Evolutionary conservation across 352 stramenopile genomes (phyloP), one percentile per base, ranked within the genome.

Genomic region (Phytophthora syringae): DNA sequence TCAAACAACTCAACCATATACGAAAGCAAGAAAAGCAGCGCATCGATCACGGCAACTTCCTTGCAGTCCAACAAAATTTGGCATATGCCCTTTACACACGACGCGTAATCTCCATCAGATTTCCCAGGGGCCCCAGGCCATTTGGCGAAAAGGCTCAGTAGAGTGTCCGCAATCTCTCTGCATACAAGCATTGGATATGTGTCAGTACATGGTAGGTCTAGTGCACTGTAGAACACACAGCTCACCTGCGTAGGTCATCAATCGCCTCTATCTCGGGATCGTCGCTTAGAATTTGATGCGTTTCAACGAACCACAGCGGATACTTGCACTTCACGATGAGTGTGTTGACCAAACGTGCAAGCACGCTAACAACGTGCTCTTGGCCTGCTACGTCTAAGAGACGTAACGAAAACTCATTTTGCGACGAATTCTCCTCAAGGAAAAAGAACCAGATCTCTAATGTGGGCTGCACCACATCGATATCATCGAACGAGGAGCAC

Each of bases 371-470:
- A 7, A 90, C 69, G 25, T 83, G 65, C 2, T 80, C 58, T 7
- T 76, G 64, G 3, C 76, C 63, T 0, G 67, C 34, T 1, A 27
- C 44, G 2, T 70, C 75, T 25, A 93, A 54, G 30, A 88, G 48
- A 18, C 80, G 60, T 52, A 68, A 76, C 40, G 80, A 79, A 12
- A 72, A 59, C 15, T 81, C 79, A 36, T 76, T 76, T 48, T 86
- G 70, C 3, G 45, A 57, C 4, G 71, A 60, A 44, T 67, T 76
- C n/a, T 79, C 70, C 52, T 95, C 87, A 10, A 95, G 72, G n/a
- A 95, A 80, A 49, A 93, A 93, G 70, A 92, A 95, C 87, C 87
- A 95, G 27, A 95, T 91, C 64, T 95, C 87, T 27, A 95, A 72
- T 25, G 86, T 95, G 13, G 82, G 81, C 39, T 93, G 77, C 10